Percentiles rank a stretch among this genome's conserved stretches.
Evolutionary conservation across 2,329 filamentous ascomycete genomes (phyloP).

Genomic region (Aspergillus chevalieri): DNA sequence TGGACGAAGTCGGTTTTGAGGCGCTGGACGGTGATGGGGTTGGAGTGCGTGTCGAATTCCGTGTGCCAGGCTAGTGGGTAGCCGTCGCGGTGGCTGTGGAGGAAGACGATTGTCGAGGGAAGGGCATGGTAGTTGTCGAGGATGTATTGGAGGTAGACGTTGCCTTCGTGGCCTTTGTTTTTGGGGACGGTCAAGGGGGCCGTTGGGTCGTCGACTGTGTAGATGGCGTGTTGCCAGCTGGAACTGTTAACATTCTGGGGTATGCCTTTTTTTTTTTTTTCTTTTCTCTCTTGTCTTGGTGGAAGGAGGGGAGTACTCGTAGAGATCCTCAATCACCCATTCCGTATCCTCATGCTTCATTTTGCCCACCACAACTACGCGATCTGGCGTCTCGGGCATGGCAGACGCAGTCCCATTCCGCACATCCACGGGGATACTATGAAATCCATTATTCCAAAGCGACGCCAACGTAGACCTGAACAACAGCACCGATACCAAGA

Average conservation of each 20-base stretch:
- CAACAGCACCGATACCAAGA: too few species aligned
- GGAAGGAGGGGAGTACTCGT: conserved; percentile 26
- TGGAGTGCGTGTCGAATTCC: conserved; percentile 49
- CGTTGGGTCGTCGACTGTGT: conserved; percentile 31
- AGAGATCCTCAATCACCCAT: conserved; percentile 40
- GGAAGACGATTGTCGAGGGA: conserved; percentile 49
- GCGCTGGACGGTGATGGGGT: conserved; percentile 42
- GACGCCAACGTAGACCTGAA: too few species aligned
- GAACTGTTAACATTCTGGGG: too few species aligned
- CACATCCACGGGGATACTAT: too few species aligned
- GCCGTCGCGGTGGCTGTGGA: conserved; percentile 49
- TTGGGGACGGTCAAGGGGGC: conserved; percentile 15
- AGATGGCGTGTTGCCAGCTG: conserved; percentile 41
- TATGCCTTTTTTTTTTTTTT: too few species aligned
- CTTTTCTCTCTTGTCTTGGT: neutral
- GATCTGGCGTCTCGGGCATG: conserved; percentile 13
- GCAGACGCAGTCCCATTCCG: too few species aligned
- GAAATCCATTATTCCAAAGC: too few species aligned
- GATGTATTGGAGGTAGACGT: conserved; percentile 41
- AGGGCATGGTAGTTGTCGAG: conserved; percentile 41
- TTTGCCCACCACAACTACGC: conserved; percentile 41
- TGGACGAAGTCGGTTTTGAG: conserved; percentile 47
- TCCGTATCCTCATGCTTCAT: conserved; percentile 36
- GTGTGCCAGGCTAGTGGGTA: conserved; percentile 46
- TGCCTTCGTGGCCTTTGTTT: conserved; percentile 41